Percentiles rank a stretch among this genome's conserved stretches.
phyloP scores from a whole-genome alignment of 768 basidiomycete species.

The Suillus spraguei region DNA sequence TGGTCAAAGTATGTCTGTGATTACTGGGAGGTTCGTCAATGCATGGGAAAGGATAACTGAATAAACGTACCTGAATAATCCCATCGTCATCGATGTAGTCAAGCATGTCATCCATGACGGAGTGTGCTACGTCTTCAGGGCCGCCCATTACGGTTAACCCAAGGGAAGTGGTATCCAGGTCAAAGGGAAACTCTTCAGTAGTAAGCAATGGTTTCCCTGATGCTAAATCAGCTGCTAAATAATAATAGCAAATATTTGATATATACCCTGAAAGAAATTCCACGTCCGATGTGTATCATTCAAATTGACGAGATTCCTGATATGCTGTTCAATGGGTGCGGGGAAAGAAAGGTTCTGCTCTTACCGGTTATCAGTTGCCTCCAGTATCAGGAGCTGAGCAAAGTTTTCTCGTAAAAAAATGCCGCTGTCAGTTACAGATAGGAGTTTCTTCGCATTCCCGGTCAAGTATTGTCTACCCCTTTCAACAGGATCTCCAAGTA shows the following conservation, averaged over 20 bases:
- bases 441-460: constrained; percentile 40
- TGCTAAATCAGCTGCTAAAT: constrained; percentile 1
- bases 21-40: constrained; percentile 6
- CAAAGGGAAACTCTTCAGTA: constrained; percentile 52
- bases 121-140: constrained; percentile 34
- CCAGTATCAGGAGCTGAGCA: constrained; percentile 59
- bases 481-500: constrained; percentile 47
- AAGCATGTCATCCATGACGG: constrained; percentile 62
- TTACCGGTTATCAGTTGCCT: constrained; percentile 49
- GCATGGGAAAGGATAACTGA: not conserved
- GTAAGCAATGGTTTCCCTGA: constrained; percentile 44
- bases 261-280: constrained; percentile 57
- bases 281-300: constrained; percentile 43
- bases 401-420: constrained; percentile 53
- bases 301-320: constrained; percentile 47
- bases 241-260: not conserved
- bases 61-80: constrained; percentile 45
- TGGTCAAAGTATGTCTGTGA: constrained; percentile 55
- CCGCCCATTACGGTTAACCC: constrained; percentile 45
- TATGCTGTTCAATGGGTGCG: not conserved
- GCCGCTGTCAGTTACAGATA: constrained; percentile 48
- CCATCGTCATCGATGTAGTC: constrained; percentile 50
- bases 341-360: constrained; percentile 15
- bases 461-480: constrained; percentile 46
- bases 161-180: constrained; percentile 61